These are phyloP conservation scores for Malassezia cuniculi DNA, from an alignment of 1,284 basidiomycete genomes.

Conservation along the genomic window DNA sequence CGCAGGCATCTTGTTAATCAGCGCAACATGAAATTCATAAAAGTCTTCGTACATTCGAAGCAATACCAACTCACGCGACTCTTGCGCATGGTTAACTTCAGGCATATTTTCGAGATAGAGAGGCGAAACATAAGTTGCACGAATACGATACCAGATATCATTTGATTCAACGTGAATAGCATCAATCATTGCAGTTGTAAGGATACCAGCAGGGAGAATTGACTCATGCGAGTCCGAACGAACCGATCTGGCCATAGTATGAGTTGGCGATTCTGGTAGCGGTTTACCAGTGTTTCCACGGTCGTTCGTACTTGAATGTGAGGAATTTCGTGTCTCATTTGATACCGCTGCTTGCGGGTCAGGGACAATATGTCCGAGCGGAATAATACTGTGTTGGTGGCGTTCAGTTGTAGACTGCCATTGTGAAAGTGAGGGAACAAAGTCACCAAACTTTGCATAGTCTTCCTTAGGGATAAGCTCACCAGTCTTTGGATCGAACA, in stretches of 20 bases:
- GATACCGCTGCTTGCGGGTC: not conserved
- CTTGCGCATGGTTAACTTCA: constrained; percentile 21
- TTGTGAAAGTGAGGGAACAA: constrained; percentile 85
- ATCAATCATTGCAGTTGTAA: constrained; percentile 72
- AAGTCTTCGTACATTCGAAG: constrained; percentile 97
- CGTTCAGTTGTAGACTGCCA: constrained; percentile 91
- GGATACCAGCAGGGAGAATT: constrained; percentile 52
- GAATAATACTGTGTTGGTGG: constrained; percentile 91
- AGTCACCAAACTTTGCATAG: constrained; percentile 65
- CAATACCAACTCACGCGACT: constrained; percentile 63
- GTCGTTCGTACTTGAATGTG: no score
- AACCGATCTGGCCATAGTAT: no score
- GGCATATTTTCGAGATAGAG: constrained; percentile 18
- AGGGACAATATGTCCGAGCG: constrained; percentile 72
- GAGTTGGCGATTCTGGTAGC: no score
- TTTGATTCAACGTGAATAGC: constrained; percentile 93
- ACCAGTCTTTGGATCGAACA: constrained; percentile 76
- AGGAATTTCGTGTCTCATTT: no score
- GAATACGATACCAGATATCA: constrained; percentile 92
- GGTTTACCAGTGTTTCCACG: no score
- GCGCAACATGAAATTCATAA: constrained; percentile 85
- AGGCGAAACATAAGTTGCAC: constrained; percentile 56
- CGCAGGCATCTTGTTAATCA: constrained; percentile 46
- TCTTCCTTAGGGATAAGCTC: constrained; percentile 54
- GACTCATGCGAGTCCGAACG: constrained; percentile 15